Evolutionary conservation across 768 basidiomycete species (phyloP).

Genomic region (Punctularia strigosozonata): DNA sequence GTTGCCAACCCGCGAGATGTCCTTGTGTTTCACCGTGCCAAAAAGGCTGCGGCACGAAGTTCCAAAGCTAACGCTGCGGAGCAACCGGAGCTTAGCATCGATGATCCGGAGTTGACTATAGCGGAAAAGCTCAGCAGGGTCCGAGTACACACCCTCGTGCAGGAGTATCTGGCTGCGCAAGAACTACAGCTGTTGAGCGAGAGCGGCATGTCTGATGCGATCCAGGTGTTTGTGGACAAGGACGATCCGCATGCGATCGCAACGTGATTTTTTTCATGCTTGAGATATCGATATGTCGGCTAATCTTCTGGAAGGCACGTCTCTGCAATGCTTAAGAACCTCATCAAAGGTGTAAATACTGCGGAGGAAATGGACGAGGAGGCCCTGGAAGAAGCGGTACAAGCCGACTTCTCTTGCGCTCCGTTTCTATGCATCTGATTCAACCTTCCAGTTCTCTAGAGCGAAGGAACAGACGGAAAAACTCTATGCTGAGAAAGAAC

Average conservation of each 20-base stretch:
- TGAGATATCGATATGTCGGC: neutral
- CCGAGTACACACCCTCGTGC: constrained; percentile 79
- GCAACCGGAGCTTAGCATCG: constrained; percentile 71
- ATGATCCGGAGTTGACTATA: constrained; percentile 54
- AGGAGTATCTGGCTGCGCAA: constrained; percentile 87
- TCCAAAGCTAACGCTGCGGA: constrained; percentile 61
- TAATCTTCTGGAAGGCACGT: constrained; percentile 44
- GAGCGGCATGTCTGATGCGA: constrained; percentile 85
- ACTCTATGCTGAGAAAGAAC: constrained; percentile 38
- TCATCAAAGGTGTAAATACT: constrained; percentile 61
- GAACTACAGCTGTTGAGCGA: constrained; percentile 88
- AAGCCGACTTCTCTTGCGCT: constrained; percentile 10
- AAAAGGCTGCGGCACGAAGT: constrained; percentile 38
- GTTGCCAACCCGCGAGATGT: constrained; percentile 94
- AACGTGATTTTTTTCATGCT: constrained; percentile 37
- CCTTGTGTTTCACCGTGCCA: constrained; percentile 79
- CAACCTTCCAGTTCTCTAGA: constrained; percentile 39
- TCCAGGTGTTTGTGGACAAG: constrained; percentile 94
- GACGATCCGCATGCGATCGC: constrained; percentile 91
- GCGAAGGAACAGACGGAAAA: constrained; percentile 63
- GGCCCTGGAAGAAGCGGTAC: constrained; percentile 61
- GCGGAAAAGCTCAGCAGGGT: constrained; percentile 73
- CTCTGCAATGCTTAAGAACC: constrained; percentile 35
- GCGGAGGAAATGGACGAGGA: constrained; percentile 60
- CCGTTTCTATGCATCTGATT: neutral